Evolutionary conservation across 345 rosid species (phyloP).

Genomic region (Triadica sebifera): DNA sequence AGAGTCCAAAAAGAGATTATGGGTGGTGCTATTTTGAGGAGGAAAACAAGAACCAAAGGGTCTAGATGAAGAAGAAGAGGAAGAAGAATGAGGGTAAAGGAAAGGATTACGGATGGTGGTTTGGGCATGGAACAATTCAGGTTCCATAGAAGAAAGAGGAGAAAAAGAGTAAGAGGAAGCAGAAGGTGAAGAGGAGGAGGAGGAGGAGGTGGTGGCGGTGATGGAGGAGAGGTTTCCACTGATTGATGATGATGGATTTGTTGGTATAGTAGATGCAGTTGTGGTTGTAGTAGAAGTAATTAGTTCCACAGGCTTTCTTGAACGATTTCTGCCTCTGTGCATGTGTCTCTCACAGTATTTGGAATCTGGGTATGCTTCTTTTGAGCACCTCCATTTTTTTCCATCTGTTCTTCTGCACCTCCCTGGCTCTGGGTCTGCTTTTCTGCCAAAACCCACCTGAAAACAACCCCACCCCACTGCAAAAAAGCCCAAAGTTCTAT

Average conservation of each 20-base stretch:
- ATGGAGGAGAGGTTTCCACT: slow-evolving; percentile 24
- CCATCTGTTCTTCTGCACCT: slow-evolving; percentile 99
- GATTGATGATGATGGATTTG: slow-evolving; percentile 20
- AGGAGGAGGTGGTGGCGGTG: not conserved
- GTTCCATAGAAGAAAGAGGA: slow-evolving; percentile 13
- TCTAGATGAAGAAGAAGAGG: slow-evolving; percentile 13
- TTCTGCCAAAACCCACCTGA: slow-evolving; percentile 79
- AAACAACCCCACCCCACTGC: slow-evolving; percentile 82
- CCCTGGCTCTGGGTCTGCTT: slow-evolving; percentile 91
- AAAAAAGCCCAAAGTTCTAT: slow-evolving; percentile 1
- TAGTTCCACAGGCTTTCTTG: slow-evolving; percentile 90
- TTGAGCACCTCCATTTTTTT: slow-evolving; percentile 94
- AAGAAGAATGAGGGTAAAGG: slow-evolving; percentile 40
- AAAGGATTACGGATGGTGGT: slow-evolving; percentile 33
- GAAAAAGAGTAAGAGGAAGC: slow-evolving; percentile 23
- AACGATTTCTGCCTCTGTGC: slow-evolving; percentile 95
- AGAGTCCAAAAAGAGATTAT: slow-evolving; percentile 46
- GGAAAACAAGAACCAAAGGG: slow-evolving; percentile 34
- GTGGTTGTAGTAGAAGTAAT: slow-evolving; percentile 20
- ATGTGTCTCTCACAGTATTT: slow-evolving; percentile 93
- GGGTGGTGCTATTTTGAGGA: slow-evolving; percentile 15
- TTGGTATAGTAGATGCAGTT: not conserved
- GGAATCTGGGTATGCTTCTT: slow-evolving; percentile 82
- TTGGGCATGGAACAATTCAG: slow-evolving; percentile 21
- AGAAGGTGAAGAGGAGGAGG: not conserved